phyloP scores from a whole-genome alignment of 108 stramenopile species.

The Thalassiosira profunda region DNA sequence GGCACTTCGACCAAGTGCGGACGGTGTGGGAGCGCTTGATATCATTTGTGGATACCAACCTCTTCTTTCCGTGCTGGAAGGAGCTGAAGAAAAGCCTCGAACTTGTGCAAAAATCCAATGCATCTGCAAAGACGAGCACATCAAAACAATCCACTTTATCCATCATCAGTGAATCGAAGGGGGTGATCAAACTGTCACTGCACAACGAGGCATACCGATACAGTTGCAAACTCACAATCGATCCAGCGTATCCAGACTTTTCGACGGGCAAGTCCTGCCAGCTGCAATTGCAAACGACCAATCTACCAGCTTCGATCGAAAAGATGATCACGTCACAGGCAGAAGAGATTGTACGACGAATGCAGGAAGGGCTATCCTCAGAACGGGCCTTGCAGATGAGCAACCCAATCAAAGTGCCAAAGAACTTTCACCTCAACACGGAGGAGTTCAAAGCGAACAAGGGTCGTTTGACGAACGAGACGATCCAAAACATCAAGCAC shows the following conservation, averaged over 20 bases:
- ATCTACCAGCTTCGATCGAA: conserved; percentile 52
- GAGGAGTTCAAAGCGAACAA: conserved; percentile 9
- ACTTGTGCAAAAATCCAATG: conserved; percentile 18
- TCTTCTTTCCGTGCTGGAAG: conserved; percentile 57
- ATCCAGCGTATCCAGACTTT: conserved; percentile 51
- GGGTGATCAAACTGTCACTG: conserved; percentile 39
- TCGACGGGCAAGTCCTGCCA: conserved; percentile 39
- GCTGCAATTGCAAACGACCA: conserved; percentile 44
- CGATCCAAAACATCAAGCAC: conserved; percentile 42
- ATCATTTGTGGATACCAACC: conserved; percentile 48
- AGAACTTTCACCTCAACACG: conserved; percentile 27
- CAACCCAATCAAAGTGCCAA: conserved; percentile 52
- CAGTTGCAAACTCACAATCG: conserved; percentile 37
- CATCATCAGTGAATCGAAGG: conserved; percentile 38
- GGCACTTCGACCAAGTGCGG: conserved; percentile 37
- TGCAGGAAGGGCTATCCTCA: conserved; percentile 46
- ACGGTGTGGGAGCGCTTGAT: conserved; percentile 25
- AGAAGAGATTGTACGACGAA: conserved; percentile 44
- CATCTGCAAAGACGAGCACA: background rate
- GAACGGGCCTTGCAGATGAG: conserved; percentile 43
- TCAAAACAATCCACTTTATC: conserved; percentile 26
- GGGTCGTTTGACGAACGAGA: conserved; percentile 30
- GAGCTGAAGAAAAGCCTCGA: conserved; percentile 48
- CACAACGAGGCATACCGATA: conserved; percentile 35
- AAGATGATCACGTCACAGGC: conserved; percentile 56